Evolutionary conservation across 2,329 filamentous ascomycete species (phyloP), one percentile per base, ranked within the genome.

Genomic region (Talaromyces funiculosus): DNA sequence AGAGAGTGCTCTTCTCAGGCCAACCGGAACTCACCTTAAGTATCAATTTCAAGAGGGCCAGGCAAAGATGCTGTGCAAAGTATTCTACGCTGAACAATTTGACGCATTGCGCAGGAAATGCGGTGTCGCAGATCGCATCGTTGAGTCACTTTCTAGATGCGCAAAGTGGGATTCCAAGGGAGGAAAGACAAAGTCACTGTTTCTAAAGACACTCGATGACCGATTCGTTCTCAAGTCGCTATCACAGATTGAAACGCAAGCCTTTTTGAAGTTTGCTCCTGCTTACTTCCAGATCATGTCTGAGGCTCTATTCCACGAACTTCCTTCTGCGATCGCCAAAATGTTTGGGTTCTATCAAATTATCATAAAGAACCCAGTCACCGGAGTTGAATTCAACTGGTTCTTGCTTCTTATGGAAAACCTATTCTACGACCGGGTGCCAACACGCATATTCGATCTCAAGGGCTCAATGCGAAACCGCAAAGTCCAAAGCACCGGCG

Each of bases 271-370:
- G 67, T 99, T 99, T 71, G 95, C 94, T 0, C 94, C 94, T 1
- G 92, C 93, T 38, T 99, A 99, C 77, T 99, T 99, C 73, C 89
- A 88, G 68, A 96, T 99, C 72, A 97, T 97, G 88, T 91, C 92
- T 12, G 90, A 97, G 72, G 92, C 92, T 6, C 82, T 99, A 16
- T 99, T 99, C 78, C 92, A 96, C 69, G 92, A 93, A 67, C 81
- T 99, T 2, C 94, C 94, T 0, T 96, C 91, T 1, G 94, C 96
- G 43, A 99, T 99, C 69, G 94, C 94, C 31, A 99, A 99, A 78
- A 99, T 99, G 94, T 85, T 99, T 58, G 94, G 94, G 0, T 95
- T 99, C 73, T 99, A 96, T 78, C 93, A 97, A 68, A 89, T 99
- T 53, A 89, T 93, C 65, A 96, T 99, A 77, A 97, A 96, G 78